These are phyloP conservation scores for Ophiostoma ulmi DNA, from an alignment of 2,329 filamentous ascomycete species.

Conservation along the genomic window DNA sequence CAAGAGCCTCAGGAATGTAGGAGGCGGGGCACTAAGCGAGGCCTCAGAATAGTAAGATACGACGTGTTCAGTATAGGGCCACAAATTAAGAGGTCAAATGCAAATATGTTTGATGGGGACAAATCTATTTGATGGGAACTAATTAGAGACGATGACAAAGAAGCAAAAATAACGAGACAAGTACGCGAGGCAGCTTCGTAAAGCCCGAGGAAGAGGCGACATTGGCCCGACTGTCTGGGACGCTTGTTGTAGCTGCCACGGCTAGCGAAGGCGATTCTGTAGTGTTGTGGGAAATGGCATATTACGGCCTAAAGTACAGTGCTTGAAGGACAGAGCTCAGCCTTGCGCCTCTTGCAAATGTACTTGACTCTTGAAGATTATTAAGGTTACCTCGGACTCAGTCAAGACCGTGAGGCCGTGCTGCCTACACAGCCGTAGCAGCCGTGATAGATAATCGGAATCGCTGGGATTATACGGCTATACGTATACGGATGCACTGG, in stretches of 20 bases:
- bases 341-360: neutral
- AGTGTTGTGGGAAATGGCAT: neutral
- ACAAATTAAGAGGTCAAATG: neutral
- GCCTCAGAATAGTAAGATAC: neutral
- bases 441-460: neutral
- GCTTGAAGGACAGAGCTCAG: neutral
- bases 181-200: neutral
- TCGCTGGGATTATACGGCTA: neutral
- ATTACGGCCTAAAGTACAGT: neutral
- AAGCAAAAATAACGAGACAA: neutral
- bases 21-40: neutral
- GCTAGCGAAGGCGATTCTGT: neutral
- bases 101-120: neutral
- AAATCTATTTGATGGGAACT: too few species aligned
- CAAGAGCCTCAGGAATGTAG: constrained; percentile 3
- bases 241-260: neutral
- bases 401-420: neutral
- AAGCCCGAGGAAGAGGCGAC: neutral
- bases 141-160: neutral
- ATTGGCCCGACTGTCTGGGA: constrained; percentile 9
- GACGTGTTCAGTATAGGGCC: neutral
- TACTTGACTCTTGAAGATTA: too few species aligned
- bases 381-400: neutral
- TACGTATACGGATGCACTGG: neutral
- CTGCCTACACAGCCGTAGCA: neutral